phyloP scores from a whole-genome alignment of 371 early-diverging fungal genomes.

The Entomophthora muscae region DNA sequence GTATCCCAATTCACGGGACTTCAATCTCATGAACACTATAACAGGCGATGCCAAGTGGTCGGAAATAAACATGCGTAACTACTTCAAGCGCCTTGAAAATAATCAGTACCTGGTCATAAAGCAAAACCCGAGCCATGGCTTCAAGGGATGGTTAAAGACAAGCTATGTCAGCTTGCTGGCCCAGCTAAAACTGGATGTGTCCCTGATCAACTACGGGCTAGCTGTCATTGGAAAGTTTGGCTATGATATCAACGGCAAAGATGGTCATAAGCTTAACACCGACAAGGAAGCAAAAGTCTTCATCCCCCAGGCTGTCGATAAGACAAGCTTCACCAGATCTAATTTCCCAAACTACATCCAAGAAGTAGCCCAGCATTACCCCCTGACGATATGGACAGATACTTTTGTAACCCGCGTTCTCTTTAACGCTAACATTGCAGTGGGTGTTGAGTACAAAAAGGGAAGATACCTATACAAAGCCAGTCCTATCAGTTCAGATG shows the following conservation, averaged over 20 bases:
- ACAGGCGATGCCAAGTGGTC: not conserved
- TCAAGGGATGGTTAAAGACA: slow-evolving; percentile 2
- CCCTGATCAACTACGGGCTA: not conserved
- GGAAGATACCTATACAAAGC: slow-evolving; percentile 7
- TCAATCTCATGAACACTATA: not conserved
- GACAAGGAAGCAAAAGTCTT: not conserved
- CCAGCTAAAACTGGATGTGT: not conserved
- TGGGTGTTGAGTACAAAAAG: no score
- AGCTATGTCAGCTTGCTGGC: not conserved
- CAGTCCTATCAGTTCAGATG: not conserved
- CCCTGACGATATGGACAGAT: no score
- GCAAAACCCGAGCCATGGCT: no score
- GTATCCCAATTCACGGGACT: not conserved
- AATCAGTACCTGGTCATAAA: slow-evolving; percentile 2
- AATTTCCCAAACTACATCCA: slow-evolving; percentile 4
- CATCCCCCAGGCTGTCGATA: no score
- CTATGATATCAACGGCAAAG: slow-evolving; percentile 1
- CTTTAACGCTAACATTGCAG: not conserved
- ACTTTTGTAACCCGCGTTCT: slow-evolving; percentile 2
- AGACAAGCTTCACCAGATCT: not conserved
- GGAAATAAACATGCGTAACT: slow-evolving; percentile 5
- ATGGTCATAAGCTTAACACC: not conserved
- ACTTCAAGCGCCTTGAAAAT: slow-evolving; percentile 4
- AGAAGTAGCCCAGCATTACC: not conserved
- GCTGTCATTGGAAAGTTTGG: not conserved